phyloP scores from a whole-genome alignment of 1,139 yeast genomes.

The Yamadazyma sp. region DNA sequence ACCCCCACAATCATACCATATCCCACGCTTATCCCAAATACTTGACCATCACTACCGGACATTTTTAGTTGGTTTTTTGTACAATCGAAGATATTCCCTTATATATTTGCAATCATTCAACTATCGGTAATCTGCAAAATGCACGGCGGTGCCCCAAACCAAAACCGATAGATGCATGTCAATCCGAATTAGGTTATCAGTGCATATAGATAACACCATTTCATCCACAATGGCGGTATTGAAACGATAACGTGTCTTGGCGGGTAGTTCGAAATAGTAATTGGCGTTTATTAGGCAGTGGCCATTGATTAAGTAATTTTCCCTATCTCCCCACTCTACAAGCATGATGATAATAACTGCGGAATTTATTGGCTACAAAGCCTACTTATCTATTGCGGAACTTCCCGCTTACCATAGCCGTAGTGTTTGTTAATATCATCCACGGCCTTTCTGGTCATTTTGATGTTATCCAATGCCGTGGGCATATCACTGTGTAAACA shows the following conservation, averaged over 20 bases:
- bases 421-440: conserved; percentile 21
- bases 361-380: neutral
- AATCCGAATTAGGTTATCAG: neutral
- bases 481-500: conserved; percentile 42
- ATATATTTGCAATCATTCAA: neutral
- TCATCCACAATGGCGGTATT: too few relatives aligned
- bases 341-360: too few relatives aligned
- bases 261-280: too few relatives aligned
- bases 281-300: too few relatives aligned
- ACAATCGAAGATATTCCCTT: neutral
- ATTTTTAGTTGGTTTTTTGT: neutral
- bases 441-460: conserved; percentile 30
- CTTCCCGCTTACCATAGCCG: neutral
- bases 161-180: neutral
- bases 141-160: neutral
- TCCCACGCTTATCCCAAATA: conserved; percentile 27
- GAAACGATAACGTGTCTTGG: too few relatives aligned
- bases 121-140: conserved; percentile 1
- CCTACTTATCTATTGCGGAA: neutral
- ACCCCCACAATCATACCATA: conserved; percentile 39
- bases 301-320: too few relatives aligned
- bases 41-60: conserved; percentile 10
- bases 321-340: too few relatives aligned
- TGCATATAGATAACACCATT: too few relatives aligned
- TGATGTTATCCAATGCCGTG: conserved; percentile 30